Evolutionary conservation across 768 basidiomycete genomes (phyloP), one percentile per base, ranked within the genome.

Genomic region (Porpolomopsis calyptriformis): DNA sequence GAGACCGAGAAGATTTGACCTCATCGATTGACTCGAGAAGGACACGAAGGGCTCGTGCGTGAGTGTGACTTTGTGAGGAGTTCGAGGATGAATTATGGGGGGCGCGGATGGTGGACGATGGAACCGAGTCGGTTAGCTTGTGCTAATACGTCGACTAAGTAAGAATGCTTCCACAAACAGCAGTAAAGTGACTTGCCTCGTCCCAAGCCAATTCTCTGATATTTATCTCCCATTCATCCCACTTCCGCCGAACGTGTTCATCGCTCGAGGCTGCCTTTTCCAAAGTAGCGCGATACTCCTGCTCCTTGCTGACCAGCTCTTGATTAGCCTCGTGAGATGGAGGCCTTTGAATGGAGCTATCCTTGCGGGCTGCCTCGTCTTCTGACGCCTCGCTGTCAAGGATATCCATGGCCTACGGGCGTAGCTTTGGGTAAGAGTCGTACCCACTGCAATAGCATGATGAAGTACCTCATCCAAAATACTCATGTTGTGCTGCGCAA

Each of bases 331-430:
- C 77, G 54, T 85, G 74, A 0, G 93, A 96, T 1, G 83, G 78
- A 1, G 66, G 65, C 26, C 90, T 72, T 46, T 67, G 61, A 47
- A 75, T 54, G 37, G 63, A 52, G 1, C 60, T 63, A 19, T 74
- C 73, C 51, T 72, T 71, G 12, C 82, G 77, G 24, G 77, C 67
- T 9, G 74, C 70, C 58, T 89, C 87, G 53, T 91, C 87, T 57
- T 89, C 85, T 11, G 83, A 84, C 12, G 85, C 85, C 62, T 96
- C 93, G 36, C 76, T 78, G 54, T 94, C 91, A n/a, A 99, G 65
- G 18, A 93, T 78, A 54, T 91, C 90, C 68, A 91, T 74, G 0
- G 89, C 80, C 92, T 96, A 43, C 31, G 25, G 16, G 25, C 19
- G 27, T 22, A 14, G 43, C 48, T 31, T 42, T 22, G 14, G 43